These are phyloP conservation scores for Pseudomonodictys pantanalensis DNA, from an alignment of 495 filamentous ascomycete genomes.

Conservation along the genomic window DNA sequence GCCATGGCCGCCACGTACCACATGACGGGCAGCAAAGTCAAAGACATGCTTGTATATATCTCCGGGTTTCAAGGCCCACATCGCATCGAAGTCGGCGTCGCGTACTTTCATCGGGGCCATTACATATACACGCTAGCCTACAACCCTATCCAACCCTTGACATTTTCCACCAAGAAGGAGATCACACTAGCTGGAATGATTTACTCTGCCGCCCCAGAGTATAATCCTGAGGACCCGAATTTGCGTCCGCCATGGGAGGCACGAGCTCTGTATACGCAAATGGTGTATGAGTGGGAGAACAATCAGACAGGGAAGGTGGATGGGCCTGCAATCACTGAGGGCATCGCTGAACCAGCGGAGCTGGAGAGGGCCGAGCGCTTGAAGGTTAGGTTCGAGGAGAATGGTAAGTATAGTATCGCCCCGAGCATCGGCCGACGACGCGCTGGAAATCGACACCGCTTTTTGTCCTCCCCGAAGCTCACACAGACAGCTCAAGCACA, in stretches of 20 bases:
- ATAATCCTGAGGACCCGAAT: neutral
- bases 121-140: neutral
- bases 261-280: neutral
- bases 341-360: neutral
- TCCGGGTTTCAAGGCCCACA: neutral
- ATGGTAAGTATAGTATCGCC: too few relatives aligned
- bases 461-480: too few relatives aligned
- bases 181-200: too few relatives aligned
- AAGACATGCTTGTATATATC: neutral
- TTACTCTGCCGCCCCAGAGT: neutral
- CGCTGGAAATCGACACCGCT: too few relatives aligned
- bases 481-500: too few relatives aligned
- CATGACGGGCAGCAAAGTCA: too few relatives aligned
- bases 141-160: neutral
- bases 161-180: neutral
- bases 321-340: neutral
- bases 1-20: too few relatives aligned
- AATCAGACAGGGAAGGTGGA: neutral
- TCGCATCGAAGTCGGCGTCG: neutral
- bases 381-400: too few relatives aligned
- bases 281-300: neutral
- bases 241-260: neutral
- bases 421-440: too few relatives aligned
- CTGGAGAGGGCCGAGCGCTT: neutral
- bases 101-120: slow-evolving; percentile 2